phyloP scores from a whole-genome alignment of 768 basidiomycete genomes.

The Rhizopogon sp. region DNA sequence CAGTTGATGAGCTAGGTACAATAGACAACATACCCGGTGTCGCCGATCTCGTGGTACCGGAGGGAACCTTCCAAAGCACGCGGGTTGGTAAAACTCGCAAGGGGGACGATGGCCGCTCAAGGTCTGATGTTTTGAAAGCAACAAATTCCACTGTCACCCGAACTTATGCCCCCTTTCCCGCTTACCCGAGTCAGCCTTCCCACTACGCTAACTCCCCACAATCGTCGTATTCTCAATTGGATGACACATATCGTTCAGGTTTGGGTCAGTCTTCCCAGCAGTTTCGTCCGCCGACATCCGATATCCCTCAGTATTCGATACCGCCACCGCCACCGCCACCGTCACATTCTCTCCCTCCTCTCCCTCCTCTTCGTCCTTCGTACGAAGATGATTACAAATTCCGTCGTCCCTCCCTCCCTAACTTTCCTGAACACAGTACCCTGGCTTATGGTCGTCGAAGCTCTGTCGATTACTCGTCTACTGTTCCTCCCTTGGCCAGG shows the following conservation, averaged over 20 bases:
- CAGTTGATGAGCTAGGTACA: conserved; percentile 64
- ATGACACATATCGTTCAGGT: conserved; percentile 16
- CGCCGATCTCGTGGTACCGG: conserved; percentile 57
- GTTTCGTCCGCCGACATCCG: conserved; percentile 14
- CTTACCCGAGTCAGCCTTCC: conserved; percentile 23
- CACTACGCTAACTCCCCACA: conserved; percentile 19
- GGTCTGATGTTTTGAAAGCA: conserved; percentile 26
- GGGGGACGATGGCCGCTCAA: conserved; percentile 33
- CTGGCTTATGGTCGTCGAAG: conserved; percentile 1
- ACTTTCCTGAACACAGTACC: conserved; percentile 4
- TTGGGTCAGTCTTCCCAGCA: conserved; percentile 18
- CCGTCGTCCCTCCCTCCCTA: conserved; percentile 27
- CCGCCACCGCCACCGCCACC: conserved; percentile 20
- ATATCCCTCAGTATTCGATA: conserved; percentile 23
- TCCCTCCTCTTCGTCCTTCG: conserved; percentile 23
- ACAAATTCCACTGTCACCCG: conserved; percentile 27
- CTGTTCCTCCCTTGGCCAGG: conserved; percentile 1
- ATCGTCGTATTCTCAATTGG: conserved; percentile 12
- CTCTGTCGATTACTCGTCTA: conserved; percentile 6
- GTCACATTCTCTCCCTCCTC: conserved; percentile 13
- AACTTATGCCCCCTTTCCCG: conserved; percentile 39
- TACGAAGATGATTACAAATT: conserved; percentile 26
- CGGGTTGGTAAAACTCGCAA: conserved; percentile 47
- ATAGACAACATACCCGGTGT: conserved; percentile 64
- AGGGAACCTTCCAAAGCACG: conserved; percentile 66